These are phyloP conservation scores for Grosmannia serpens DNA, from an alignment of 2,329 filamentous ascomycete genomes.

Conservation along the genomic window DNA sequence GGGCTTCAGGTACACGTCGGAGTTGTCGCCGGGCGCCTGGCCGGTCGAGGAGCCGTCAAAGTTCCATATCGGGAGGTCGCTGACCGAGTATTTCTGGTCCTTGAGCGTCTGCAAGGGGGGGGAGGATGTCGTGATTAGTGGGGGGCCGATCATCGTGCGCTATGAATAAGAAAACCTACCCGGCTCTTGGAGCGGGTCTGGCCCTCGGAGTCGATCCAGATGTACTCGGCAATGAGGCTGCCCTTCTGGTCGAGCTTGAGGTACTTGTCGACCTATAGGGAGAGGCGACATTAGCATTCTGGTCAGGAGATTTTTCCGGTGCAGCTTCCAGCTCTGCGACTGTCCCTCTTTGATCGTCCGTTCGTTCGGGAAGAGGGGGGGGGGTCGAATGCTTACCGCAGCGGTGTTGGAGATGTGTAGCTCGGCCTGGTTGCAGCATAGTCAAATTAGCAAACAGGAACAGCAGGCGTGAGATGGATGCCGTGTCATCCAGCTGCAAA, in stretches of 20 bases:
- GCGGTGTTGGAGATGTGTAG: conserved; percentile 6
- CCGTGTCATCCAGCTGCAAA: not conserved
- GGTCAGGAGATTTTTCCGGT: not conserved
- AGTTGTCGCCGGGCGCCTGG: conserved; percentile 68
- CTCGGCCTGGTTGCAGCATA: not conserved
- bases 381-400: conserved; percentile 4
- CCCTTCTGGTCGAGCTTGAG: conserved; percentile 83
- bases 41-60: conserved; percentile 68
- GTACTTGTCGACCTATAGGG: conserved; percentile 78
- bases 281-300: conserved; percentile 2
- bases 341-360: not conserved
- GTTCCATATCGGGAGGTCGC: conserved; percentile 65
- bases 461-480: not conserved
- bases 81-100: conserved; percentile 17
- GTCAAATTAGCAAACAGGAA: not conserved
- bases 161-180: conserved; percentile 46
- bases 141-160: not conserved
- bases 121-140: not conserved
- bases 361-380: not conserved
- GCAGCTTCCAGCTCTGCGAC: not conserved
- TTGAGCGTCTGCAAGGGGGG: conserved; percentile 11
- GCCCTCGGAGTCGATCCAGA: conserved; percentile 76
- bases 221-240: conserved; percentile 57
- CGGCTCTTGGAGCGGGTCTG: conserved; percentile 89
- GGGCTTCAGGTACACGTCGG: conserved; percentile 44